Conservation (phyloP, 164 flowering plant species). For the Berberis vulgaris region DNA sequence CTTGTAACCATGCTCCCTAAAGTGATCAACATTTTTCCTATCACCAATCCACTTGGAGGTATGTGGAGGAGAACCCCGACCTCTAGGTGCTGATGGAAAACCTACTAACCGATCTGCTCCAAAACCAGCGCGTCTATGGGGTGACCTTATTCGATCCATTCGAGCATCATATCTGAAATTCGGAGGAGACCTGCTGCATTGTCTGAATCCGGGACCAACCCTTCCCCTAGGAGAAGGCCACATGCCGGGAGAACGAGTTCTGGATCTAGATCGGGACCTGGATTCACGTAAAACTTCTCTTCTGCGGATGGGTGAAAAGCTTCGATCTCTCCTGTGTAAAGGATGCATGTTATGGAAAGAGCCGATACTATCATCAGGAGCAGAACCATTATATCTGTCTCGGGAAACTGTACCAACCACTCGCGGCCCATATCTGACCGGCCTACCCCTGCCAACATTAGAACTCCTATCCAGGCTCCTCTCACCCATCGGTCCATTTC, state of each 20-base stretch:
- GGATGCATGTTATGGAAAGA: slow-evolving; percentile 18
- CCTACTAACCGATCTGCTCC: slow-evolving; percentile 14
- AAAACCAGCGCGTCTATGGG: slow-evolving; percentile 21
- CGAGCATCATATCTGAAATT: slow-evolving; percentile 15
- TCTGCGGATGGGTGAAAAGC: slow-evolving; percentile 35
- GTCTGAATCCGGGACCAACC: neutral
- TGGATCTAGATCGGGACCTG: slow-evolving; percentile 34
- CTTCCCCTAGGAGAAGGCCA: slow-evolving; percentile 29
- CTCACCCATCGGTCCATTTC: slow-evolving; percentile 18
- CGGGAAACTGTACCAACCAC: slow-evolving; percentile 21
- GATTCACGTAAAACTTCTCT: slow-evolving; percentile 17
- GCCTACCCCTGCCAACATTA: slow-evolving; percentile 21
- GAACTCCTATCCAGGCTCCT: slow-evolving; percentile 20
- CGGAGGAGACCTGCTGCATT: slow-evolving; percentile 35
- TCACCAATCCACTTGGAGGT: slow-evolving; percentile 29
- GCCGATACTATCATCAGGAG: slow-evolving; percentile 16
- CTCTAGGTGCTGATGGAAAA: slow-evolving; percentile 24
- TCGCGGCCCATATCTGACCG: slow-evolving; percentile 20
- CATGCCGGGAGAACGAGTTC: slow-evolving; percentile 36
- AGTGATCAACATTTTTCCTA: slow-evolving; percentile 18
- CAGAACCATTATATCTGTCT: slow-evolving; percentile 26
- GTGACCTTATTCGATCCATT: slow-evolving; percentile 11
- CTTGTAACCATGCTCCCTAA: slow-evolving; percentile 26
- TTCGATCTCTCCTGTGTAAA: slow-evolving; percentile 28
- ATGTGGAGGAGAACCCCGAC: slow-evolving; percentile 24